Evolutionary conservation across 345 rosid species (phyloP), one percentile per base, ranked within the genome.

Genomic region (Diplotaxis tenuifolia): DNA sequence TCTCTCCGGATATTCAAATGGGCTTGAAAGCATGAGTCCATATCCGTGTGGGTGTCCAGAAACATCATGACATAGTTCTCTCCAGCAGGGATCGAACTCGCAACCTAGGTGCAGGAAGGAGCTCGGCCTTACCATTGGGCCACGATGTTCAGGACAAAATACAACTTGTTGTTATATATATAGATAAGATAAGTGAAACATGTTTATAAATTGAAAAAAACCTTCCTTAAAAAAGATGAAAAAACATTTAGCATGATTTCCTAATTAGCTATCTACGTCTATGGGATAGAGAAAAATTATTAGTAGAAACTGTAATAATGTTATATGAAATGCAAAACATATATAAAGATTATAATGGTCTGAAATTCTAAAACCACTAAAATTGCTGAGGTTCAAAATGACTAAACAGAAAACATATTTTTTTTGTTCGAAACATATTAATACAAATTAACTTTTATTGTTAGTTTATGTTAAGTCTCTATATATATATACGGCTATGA

Each of bases 191-290:
- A 40, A 40, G 6, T 40, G 14, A 36, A 36, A 36, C n/a, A n/a
- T n/a, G n/a, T 12, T 10, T 36, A 36, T 36, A 36, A 36, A 36
- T n/a, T n/a, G n/a, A n/a, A n/a, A n/a, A n/a, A n/a, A n/a, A n/a
- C n/a, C n/a, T n/a, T n/a, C n/a, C n/a, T n/a, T n/a, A n/a, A n/a
- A n/a, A n/a, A n/a, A n/a, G n/a, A 25, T 25, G 28, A 25, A 25
- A 58, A 62, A 27, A 62, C 11, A 40, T 12, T 42, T 65, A 56
- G 56, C 49, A 65, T 56, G 47, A 40, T 40, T 40, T 45, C 18
- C 50, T 19, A 45, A 45, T 45, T 45, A 45, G 18, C 50, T 45
- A 45, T 45, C 50, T 45, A 45, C 50, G 50, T 45, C 50, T n/a
- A 45, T 45, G 19, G 50, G 50, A n/a, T 6, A 45, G 50, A 2